Conservation (phyloP, 306 rosid genomes). For the Sicyos baderoa region DNA sequence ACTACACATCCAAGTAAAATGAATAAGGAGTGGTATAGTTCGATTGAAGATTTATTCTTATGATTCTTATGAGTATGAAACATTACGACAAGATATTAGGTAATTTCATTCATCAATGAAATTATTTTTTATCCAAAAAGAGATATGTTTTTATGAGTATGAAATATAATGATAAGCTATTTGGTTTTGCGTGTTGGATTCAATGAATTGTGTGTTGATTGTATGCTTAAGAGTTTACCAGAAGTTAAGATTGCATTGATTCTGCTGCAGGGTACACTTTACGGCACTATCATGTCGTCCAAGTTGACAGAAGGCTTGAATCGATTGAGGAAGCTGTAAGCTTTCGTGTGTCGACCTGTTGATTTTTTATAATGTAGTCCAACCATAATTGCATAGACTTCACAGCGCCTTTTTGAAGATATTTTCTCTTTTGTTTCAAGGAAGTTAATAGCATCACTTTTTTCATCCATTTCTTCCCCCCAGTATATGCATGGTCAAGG, state of each 20-base stretch:
- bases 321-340: slow-evolving; percentile 77
- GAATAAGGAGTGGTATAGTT: neutral
- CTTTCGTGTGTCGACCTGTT: neutral
- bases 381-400: neutral
- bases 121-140: no score
- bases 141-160: neutral
- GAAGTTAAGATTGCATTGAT: neutral
- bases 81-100: no score
- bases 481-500: neutral
- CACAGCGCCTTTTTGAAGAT: neutral
- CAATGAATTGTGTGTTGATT: neutral
- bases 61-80: neutral
- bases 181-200: slow-evolving; percentile 9
- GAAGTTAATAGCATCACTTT: neutral
- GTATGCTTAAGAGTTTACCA: neutral
- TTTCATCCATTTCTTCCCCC: neutral
- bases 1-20: neutral
- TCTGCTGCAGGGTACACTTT: slow-evolving; percentile 55
- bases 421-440: neutral
- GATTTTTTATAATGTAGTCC: neutral
- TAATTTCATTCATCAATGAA: no score
- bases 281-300: slow-evolving; percentile 61
- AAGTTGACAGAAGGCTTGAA: slow-evolving; percentile 72
- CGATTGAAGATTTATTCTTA: neutral
- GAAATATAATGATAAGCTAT: neutral